Base-by-base conservation (phyloP, 257 asterid species). In the Datura wrightii region DNA sequence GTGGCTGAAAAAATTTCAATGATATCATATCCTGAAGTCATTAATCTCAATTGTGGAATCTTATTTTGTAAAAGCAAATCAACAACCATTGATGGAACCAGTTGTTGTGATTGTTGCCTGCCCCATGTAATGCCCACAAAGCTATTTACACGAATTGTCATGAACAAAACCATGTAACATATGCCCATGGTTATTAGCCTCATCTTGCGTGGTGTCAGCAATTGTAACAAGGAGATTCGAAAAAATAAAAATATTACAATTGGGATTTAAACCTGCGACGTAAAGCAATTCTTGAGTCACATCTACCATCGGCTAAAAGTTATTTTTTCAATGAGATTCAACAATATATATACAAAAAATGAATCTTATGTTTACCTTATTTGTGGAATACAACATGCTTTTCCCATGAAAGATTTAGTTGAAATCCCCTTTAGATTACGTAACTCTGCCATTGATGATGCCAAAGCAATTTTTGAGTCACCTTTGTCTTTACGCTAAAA, bases 11-110 rank as follows among this genome's bases (percentile, higher is more conserved):
- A 87, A 48, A 88, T 86, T n/a, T 70, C 62, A 3, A 86, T 72
- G 48, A 86, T 83, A 53, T 87, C 86, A n/a, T 8, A 62, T 39
- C 85, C 82, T 8, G 84, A 58, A 55, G 85, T 85, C 34, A 65
- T 39, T 69, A 69, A 69, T 69, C 78, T 69, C 34, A 69, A 14
- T 8, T 82, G 19, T 5, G 50, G 46, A 34, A 89, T 85, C 10
- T 7, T 63, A 34, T 89, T 89, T 34, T 87, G 89, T 19, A 89
- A 67, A 10, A 87, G 84, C 82, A 87, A 78, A 67, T 89, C 90
- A 11, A 87, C 91, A 58, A 87, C 90, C 90, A 89, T 87, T 2
- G 91, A 87, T 41, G 91, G 91, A 63, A 83, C 82, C 66, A 89
- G 39, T 59, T 85, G 82, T 69, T 89, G 89, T 10, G 91, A 10